phyloP scores from a whole-genome alignment of 306 rosid genomes.

The apple (Malus domestica) region DNA sequence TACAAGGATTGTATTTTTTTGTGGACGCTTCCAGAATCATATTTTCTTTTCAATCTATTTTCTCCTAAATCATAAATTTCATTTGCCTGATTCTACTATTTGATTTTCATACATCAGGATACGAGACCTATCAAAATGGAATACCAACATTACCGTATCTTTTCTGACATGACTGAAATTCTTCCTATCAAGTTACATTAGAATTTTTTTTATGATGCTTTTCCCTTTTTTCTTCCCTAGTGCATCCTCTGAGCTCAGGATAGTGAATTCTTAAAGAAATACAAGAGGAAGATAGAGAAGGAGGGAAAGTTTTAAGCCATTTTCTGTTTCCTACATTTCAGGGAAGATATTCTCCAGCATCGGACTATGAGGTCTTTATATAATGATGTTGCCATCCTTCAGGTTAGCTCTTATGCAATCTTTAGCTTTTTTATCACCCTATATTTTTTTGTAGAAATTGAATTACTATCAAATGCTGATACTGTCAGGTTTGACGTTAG shows the following conservation, averaged over 20 bases:
- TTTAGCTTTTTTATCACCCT: neutral
- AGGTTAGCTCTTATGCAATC: conserved; percentile 41
- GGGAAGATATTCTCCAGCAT: conserved; percentile 67
- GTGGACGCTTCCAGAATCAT: neutral
- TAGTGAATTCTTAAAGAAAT: neutral
- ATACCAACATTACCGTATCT: neutral
- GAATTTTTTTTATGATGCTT: neutral
- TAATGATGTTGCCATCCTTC: conserved; percentile 67
- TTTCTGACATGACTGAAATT: neutral
- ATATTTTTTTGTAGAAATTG: neutral
- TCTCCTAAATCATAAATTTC: neutral
- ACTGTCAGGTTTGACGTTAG: neutral
- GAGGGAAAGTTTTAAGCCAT: neutral
- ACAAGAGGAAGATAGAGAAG: neutral
- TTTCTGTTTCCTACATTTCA: conserved; percentile 35
- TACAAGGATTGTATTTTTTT: neutral
- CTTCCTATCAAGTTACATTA: conserved; percentile 1
- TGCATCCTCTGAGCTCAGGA: neutral
- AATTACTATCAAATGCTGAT: neutral
- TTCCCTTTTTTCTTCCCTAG: conserved; percentile 1
- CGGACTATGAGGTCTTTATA: conserved; percentile 68
- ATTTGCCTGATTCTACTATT: neutral
- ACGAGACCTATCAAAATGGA: neutral
- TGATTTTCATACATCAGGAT: neutral
- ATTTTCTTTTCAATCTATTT: neutral